Evolutionary conservation across 495 filamentous ascomycete genomes (phyloP), one percentile per base, ranked within the genome.

Genomic region (Hypoxylon rickii): DNA sequence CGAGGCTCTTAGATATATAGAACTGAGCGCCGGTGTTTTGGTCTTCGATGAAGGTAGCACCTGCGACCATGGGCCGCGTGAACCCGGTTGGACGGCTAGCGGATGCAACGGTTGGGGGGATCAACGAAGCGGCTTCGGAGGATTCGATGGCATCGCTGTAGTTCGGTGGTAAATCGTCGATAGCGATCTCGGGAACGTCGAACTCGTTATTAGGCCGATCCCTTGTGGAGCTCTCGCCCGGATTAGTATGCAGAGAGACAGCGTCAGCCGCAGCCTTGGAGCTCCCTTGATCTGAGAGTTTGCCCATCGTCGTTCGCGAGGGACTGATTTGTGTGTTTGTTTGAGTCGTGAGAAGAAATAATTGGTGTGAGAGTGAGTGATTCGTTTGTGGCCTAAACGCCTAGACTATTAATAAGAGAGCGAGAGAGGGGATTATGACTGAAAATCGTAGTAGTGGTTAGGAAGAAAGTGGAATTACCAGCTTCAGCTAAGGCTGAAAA

Each of bases 1-100:
- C 76, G 16, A 79, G 66, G 20, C 65, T 65, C 3, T 40, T 34
- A 31, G 76, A 55, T 18, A 79, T 48, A 55, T 70, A 75, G 41
- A 47, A 66, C 22, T 73, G 68, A n/a, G 46, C 52, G 8, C 70
- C 72, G 2, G 57, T 57, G 36, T 60, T 59, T n/a, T 10, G 6
- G 26, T 74, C 70, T 6, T 36, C 47, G 4, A 55, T 47, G 44
- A 61, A 51, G 6, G 16, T 49, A 3, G 52, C 49, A 24, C 61
- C 56, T 42, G 47, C 18, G 12, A 66, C 53, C 4, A 29, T 15
- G 4, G 58, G 65, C 7, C 21, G 36, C 6, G 50, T 17, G n/a
- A n/a, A n/a, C n/a, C n/a, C n/a, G n/a, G n/a, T n/a, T n/a, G n/a
- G n/a, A n/a, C n/a, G n/a, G n/a, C n/a, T n/a, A 4, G 44, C 34